These are phyloP conservation scores for Pseudogymnoascus sp. DNA, from an alignment of 2,329 filamentous ascomycete genomes.

Conservation along the genomic window DNA sequence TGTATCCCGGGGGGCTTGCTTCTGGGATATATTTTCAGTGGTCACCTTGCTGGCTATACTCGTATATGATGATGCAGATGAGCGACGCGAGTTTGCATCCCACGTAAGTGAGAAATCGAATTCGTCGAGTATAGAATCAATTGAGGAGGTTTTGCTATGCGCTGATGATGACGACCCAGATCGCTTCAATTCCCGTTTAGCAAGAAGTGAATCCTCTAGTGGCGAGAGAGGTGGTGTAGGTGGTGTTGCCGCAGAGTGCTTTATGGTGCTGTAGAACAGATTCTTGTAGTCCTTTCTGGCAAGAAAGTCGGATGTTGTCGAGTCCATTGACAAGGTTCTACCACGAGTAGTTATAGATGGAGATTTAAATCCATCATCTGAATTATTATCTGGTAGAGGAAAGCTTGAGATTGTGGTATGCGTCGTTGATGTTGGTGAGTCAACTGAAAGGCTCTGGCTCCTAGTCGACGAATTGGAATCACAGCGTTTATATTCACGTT, in stretches of 20 bases:
- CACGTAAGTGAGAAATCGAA: neutral
- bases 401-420: neutral
- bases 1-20: neutral
- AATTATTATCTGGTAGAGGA: neutral
- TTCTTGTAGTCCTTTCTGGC: slow-evolving; percentile 7
- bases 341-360: neutral
- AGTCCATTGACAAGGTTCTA: neutral
- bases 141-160: slow-evolving; percentile 1
- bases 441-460: neutral
- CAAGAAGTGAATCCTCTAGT: neutral
- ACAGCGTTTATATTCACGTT: neutral
- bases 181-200: neutral
- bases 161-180: neutral
- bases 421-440: neutral
- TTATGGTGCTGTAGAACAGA: neutral
- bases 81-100: slow-evolving; percentile 4
- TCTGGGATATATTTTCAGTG: neutral
- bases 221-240: neutral
- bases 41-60: slow-evolving; percentile 2
- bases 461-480: neutral
- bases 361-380: neutral
- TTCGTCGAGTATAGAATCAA: neutral
- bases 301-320: neutral
- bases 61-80: neutral
- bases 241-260: slow-evolving; percentile 2